phyloP scores from a whole-genome alignment of 805 yeast species.

The Candida gorgasii region DNA sequence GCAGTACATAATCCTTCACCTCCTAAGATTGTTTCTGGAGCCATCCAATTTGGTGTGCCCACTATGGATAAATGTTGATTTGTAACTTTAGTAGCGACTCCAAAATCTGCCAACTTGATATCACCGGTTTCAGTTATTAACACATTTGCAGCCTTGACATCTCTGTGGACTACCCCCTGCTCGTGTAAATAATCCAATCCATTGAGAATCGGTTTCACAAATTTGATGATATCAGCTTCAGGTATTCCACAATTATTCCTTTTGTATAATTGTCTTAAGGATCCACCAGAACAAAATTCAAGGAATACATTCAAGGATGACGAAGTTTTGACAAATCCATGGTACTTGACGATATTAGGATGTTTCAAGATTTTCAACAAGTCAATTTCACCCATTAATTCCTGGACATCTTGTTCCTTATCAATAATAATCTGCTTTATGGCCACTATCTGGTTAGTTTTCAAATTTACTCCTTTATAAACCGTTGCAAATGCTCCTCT shows the following conservation, averaged over 20 bases:
- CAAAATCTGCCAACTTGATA: conserved; percentile 91
- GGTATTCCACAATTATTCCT: conserved; percentile 51
- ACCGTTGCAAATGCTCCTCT: conserved; percentile 92
- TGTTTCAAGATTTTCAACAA: conserved; percentile 64
- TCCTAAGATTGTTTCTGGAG: conserved; percentile 87
- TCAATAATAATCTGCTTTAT: conserved; percentile 73
- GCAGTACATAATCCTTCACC: conserved; percentile 82
- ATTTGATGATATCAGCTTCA: conserved; percentile 51
- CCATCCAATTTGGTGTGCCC: conserved; percentile 99
- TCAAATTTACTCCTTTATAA: conserved; percentile 67
- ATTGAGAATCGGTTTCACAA: conserved; percentile 53
- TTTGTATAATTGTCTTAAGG: conserved; percentile 55
- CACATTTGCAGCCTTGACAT: conserved; percentile 91
- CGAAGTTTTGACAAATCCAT: conserved; percentile 61
- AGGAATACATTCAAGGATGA: conserved; percentile 57
- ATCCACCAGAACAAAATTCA: conserved; percentile 66
- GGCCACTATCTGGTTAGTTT: conserved; percentile 71
- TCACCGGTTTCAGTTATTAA: conserved; percentile 63
- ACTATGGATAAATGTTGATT: conserved; percentile 46
- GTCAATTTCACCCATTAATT: conserved; percentile 66
- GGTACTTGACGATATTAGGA: conserved; percentile 66
- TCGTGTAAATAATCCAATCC: conserved; percentile 67
- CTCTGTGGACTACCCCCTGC: conserved; percentile 81
- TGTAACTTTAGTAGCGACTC: conserved; percentile 74
- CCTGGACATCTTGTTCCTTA: conserved; percentile 43